Base-by-base conservation (phyloP, 371 early-diverging fungal genomes). In the Mucor sp. region DNA sequence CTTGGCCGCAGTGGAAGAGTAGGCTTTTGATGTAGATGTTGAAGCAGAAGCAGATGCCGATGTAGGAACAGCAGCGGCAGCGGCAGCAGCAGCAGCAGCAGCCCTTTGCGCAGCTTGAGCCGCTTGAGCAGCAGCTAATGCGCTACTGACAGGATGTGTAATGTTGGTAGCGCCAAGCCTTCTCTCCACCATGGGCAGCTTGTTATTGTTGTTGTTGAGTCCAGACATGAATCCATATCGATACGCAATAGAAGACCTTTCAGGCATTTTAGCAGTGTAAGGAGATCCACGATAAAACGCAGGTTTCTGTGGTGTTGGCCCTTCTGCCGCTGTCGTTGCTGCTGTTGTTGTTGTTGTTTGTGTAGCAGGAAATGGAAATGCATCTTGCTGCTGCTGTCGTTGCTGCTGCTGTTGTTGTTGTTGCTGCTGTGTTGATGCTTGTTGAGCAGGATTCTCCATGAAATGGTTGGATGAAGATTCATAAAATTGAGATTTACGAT, bases 261-360 rank as follows among this genome's bases (percentile, higher is more conserved):
- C 68, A 57, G 63, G 72, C 21, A 60, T 47, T 27, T 63, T 67
- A 3, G 67, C 39, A 2, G 67, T 37, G 32, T 67, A 71, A 28
- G 67, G 71, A 32, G 66, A 68, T 12, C 72, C 72, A 64, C 72
- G 64, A 35, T 71, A 71, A 3, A 55, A 64, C 0, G 32, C 67
- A 41, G 60, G 47, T 44, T 67, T 66, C 17, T 44, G 27, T n/a
- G 58, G 14, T 35, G 43, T 33, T 30, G 21, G 12, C 25, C 50
- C 7, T 44, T 28, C 8, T 35, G 64, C n/a, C 39, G 35, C 17
- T 32, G 62, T 7, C n/a, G n/a, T 30, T 30, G 30, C 30, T 30
- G 30, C 30, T 30, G 30, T 6, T 30, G 30, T 6, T 30, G 30
- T 4, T 30, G 30, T 30, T 2, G 30, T 30, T 30, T 47, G 17